A percentile compares a stretch with the other conserved stretches of the same genome.
phyloP scores from a whole-genome alignment of 2,329 filamentous ascomycete genomes.

The Aquanectria penicillioides region DNA sequence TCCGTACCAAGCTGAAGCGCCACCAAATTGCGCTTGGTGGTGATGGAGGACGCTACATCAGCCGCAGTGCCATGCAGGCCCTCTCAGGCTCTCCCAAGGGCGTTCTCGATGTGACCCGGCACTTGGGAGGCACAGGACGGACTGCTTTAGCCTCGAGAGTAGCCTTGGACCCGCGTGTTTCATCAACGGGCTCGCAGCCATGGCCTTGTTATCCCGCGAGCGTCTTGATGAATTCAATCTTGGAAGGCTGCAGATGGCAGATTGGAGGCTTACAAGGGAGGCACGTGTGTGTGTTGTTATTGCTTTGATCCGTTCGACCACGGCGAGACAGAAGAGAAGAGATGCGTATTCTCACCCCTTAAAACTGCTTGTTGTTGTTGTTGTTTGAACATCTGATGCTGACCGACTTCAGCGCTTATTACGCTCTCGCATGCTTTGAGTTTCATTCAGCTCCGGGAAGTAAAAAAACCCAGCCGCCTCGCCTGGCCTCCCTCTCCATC shows the following conservation, averaged over 20 bases:
- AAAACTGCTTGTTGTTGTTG: too few species aligned
- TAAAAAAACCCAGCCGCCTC: not conserved
- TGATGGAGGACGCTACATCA: constrained; percentile 4
- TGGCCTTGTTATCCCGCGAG: not conserved
- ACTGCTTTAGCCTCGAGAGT: too few species aligned
- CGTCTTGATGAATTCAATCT: too few species aligned
- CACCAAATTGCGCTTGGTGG: constrained; percentile 34
- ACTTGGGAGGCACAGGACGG: too few species aligned
- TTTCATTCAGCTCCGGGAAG: not conserved
- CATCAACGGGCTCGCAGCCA: not conserved
- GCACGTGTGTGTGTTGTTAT: too few species aligned
- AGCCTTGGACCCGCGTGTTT: not conserved
- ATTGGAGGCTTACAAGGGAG: not conserved
- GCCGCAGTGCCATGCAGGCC: too few species aligned
- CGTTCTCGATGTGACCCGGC: constrained; percentile 1
- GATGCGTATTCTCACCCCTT: too few species aligned
- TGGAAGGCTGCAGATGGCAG: not conserved
- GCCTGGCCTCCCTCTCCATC: not conserved
- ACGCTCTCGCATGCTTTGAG: not conserved
- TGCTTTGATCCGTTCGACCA: too few species aligned
- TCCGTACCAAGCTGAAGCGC: constrained; percentile 31
- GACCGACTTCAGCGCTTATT: too few species aligned
- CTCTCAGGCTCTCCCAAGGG: not conserved
- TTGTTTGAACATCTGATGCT: too few species aligned
- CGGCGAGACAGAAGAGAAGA: too few species aligned